Conservation (phyloP, 768 basidiomycete genomes). For the Calocera viscosa region DNA sequence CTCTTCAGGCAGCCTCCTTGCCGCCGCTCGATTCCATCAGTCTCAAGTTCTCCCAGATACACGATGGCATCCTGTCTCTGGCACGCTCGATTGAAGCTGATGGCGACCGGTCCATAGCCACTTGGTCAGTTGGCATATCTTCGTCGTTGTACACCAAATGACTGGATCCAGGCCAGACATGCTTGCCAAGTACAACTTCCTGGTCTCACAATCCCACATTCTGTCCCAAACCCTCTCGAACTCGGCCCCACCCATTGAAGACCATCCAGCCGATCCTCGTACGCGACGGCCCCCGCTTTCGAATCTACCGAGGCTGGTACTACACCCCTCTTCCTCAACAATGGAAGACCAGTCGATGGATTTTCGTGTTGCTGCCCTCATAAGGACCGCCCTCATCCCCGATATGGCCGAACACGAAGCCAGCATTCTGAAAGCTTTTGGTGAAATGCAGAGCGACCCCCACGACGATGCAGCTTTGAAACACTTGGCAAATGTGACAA, state of each 20-base stretch:
- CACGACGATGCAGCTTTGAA: background rate
- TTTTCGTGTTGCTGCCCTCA: background rate
- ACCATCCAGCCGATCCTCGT: background rate
- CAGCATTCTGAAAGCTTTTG: background rate
- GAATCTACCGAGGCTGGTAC: background rate
- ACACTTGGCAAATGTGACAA: background rate
- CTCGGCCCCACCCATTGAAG: background rate
- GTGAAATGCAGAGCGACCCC: background rate
- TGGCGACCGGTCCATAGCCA: conserved; percentile 20
- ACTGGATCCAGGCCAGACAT: conserved; percentile 71
- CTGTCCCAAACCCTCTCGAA: conserved; percentile 50
- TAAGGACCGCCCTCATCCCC: background rate
- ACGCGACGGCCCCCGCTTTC: background rate
- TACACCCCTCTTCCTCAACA: background rate
- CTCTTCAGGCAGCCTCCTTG: background rate
- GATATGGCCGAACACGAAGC: background rate
- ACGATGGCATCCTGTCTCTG: conserved; percentile 5
- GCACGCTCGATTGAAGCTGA: conserved; percentile 46
- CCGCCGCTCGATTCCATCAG: background rate
- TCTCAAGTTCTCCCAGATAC: conserved; percentile 4
- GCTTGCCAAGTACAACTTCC: conserved; percentile 70
- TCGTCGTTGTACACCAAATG: background rate
- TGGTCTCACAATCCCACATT: conserved; percentile 70
- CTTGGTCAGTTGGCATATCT: background rate
- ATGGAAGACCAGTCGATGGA: background rate